These are phyloP conservation scores for Pseudoscleropodium purum DNA, from an alignment of 225 moss, liverwort and hornwort species.

Conservation along the genomic window DNA sequence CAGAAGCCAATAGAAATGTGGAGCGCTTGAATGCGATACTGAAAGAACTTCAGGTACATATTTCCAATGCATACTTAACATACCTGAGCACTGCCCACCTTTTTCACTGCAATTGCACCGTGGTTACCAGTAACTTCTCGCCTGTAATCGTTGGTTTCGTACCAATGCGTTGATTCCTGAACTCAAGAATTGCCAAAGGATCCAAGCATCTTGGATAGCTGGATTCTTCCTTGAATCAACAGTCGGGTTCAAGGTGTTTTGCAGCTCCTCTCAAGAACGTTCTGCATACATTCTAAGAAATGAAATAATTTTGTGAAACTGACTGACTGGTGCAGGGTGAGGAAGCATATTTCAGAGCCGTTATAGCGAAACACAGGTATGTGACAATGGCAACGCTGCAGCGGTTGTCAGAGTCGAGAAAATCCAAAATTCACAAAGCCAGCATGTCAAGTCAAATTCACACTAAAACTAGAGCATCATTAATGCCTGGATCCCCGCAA, in stretches of 20 bases:
- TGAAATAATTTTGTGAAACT: neutral
- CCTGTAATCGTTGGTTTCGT: neutral
- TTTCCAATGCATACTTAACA: neutral
- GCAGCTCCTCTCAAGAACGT: neutral
- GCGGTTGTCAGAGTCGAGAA: slow-evolving; percentile 5
- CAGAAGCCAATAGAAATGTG: slow-evolving; percentile 59
- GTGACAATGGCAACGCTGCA: slow-evolving; percentile 26
- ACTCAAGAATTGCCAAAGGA: neutral
- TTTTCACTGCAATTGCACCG: neutral
- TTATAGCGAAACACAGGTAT: slow-evolving; percentile 29
- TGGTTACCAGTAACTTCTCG: neutral
- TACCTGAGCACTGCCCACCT: neutral
- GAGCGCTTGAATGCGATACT: slow-evolving; percentile 59
- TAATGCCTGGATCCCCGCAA: neutral
- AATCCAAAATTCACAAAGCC: slow-evolving; percentile 9
- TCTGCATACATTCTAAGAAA: neutral
- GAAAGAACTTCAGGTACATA: slow-evolving; percentile 68
- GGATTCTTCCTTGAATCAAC: neutral
- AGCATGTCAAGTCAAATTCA: slow-evolving; percentile 4
- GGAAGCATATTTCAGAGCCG: slow-evolving; percentile 31
- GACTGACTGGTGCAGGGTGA: slow-evolving; percentile 13
- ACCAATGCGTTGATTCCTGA: neutral
- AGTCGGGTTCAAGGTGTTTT: neutral
- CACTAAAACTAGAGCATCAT: neutral
- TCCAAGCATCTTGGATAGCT: neutral